Conservation (phyloP, 768 basidiomycete species). For the Coprinellus micaceus region DNA sequence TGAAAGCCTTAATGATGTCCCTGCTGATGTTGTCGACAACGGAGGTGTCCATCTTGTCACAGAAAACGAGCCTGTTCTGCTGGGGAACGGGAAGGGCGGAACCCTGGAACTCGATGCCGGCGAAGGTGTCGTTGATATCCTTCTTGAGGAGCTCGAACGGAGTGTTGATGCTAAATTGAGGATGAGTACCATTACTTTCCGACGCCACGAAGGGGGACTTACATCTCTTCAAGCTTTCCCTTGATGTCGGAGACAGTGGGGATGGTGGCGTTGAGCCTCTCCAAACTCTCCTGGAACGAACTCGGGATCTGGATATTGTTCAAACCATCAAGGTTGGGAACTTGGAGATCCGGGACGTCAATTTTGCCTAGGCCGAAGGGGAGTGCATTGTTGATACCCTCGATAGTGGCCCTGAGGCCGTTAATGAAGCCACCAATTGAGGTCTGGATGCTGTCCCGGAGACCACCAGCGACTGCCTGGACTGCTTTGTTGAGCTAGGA, state of each 20-base stretch:
- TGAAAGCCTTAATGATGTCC: slow-evolving; percentile 75
- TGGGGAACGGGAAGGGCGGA: slow-evolving; percentile 74
- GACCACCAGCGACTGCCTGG: slow-evolving; percentile 48
- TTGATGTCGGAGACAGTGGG: slow-evolving; percentile 78
- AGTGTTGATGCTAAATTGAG: slow-evolving; percentile 56
- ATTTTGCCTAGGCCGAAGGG: slow-evolving; percentile 71
- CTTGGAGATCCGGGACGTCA: slow-evolving; percentile 63
- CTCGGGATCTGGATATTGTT: slow-evolving; percentile 78
- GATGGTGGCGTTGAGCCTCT: slow-evolving; percentile 73
- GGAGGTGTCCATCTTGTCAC: slow-evolving; percentile 72
- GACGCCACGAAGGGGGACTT: slow-evolving; percentile 25
- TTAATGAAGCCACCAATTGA: slow-evolving; percentile 67
- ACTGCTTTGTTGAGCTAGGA: slow-evolving; percentile 70
- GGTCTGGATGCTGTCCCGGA: slow-evolving; percentile 71
- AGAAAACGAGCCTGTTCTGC: slow-evolving; percentile 68
- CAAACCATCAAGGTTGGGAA: slow-evolving; percentile 72
- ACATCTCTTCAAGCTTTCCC: slow-evolving; percentile 64
- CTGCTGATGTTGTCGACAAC: slow-evolving; percentile 81
- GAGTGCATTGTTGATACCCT: slow-evolving; percentile 71
- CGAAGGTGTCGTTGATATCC: slow-evolving; percentile 86
- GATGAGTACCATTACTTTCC: slow-evolving; percentile 7
- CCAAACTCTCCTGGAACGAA: slow-evolving; percentile 68
- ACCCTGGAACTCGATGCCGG: slow-evolving; percentile 66
- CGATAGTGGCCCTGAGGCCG: slow-evolving; percentile 58
- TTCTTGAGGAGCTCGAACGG: slow-evolving; percentile 87